Evolutionary conservation across 139 green algal species (phyloP).

Genomic region (Raphidocelis subcapitata): DNA sequence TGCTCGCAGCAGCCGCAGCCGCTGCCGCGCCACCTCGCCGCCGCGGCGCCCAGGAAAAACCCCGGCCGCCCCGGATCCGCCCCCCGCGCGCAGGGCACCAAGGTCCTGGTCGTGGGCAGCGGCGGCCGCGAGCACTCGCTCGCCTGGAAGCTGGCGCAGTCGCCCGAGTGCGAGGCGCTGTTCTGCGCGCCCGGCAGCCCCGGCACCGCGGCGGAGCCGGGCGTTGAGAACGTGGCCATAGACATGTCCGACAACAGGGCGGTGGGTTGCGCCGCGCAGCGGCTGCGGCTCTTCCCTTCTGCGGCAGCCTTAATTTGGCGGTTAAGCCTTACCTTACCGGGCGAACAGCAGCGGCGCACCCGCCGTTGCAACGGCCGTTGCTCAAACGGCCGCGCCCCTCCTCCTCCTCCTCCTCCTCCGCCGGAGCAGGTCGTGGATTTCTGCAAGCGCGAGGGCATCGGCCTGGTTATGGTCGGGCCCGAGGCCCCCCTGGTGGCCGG

Average conservation of each 20-base stretch:
- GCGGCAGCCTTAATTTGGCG: not conserved
- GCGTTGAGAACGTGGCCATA: slow-evolving; percentile 51
- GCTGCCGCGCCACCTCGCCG: too few relatives aligned
- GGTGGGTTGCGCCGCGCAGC: slow-evolving; percentile 24
- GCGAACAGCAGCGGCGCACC: too few relatives aligned
- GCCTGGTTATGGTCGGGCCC: slow-evolving; percentile 87
- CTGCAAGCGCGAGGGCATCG: slow-evolving; percentile 26
- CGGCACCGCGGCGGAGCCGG: slow-evolving; percentile 68
- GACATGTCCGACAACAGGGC: slow-evolving; percentile 49
- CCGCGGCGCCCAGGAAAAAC: not conserved
- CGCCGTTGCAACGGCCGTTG: too few relatives aligned
- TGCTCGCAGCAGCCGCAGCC: too few relatives aligned
- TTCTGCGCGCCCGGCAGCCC: slow-evolving; percentile 86
- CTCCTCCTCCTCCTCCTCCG: too few relatives aligned
- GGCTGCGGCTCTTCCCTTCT: not conserved
- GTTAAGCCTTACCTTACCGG: not conserved
- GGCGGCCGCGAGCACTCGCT: slow-evolving; percentile 91
- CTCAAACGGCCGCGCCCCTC: too few relatives aligned
- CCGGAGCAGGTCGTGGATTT: too few relatives aligned
- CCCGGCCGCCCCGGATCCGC: not conserved
- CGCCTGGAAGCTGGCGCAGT: slow-evolving; percentile 84
- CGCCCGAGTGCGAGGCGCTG: slow-evolving; percentile 52
- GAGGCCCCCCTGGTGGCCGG: slow-evolving; percentile 94
- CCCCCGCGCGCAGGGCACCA: slow-evolving; percentile 16
- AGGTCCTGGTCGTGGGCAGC: slow-evolving; percentile 86